Conservation (phyloP, 176 grass and related monocot species). For the Phoenix dactylifera region DNA sequence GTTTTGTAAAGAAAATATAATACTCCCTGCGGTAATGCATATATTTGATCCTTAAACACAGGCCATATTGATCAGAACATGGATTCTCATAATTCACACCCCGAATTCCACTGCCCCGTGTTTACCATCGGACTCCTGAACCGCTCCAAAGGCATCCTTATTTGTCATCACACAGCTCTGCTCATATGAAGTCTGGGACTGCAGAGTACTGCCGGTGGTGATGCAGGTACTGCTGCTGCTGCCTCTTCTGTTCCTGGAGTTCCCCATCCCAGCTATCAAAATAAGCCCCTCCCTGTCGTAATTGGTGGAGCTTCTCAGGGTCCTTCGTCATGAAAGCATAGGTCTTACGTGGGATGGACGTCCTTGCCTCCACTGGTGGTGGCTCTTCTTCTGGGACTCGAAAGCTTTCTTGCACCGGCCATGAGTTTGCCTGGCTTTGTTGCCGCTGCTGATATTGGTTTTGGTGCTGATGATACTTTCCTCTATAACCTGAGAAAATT, state of each 20-base stretch:
- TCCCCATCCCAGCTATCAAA: conserved; percentile 40
- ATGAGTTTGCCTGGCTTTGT: conserved; percentile 20
- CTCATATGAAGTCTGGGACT: conserved; percentile 69
- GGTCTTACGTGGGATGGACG: conserved; percentile 52
- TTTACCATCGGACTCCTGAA: conserved; percentile 54
- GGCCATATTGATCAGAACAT: conserved; percentile 40
- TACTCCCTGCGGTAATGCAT: conserved; percentile 27
- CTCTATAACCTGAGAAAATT: conserved; percentile 35
- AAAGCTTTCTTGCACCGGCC: conserved; percentile 54
- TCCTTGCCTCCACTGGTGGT: conserved; percentile 38
- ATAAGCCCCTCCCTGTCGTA: conserved; percentile 41
- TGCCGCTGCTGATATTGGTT: conserved; percentile 29
- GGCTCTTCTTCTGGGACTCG: conserved; percentile 50
- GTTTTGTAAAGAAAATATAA: neutral
- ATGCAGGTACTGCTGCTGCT: conserved; percentile 60
- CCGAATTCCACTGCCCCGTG: conserved; percentile 36
- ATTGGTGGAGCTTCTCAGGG: conserved; percentile 66
- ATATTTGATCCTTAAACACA: conserved; percentile 46
- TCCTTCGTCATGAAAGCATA: conserved; percentile 81
- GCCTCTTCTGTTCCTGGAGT: conserved; percentile 26
- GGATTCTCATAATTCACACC: conserved; percentile 45
- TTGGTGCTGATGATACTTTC: conserved; percentile 36
- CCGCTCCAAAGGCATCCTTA: conserved; percentile 79
- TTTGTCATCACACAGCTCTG: conserved; percentile 59
- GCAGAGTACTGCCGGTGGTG: conserved; percentile 56